A percentile compares a stretch with the other conserved stretches of the same genome.
Conservation (phyloP, 2,329 filamentous ascomycete genomes). For the Nemania sp. region DNA sequence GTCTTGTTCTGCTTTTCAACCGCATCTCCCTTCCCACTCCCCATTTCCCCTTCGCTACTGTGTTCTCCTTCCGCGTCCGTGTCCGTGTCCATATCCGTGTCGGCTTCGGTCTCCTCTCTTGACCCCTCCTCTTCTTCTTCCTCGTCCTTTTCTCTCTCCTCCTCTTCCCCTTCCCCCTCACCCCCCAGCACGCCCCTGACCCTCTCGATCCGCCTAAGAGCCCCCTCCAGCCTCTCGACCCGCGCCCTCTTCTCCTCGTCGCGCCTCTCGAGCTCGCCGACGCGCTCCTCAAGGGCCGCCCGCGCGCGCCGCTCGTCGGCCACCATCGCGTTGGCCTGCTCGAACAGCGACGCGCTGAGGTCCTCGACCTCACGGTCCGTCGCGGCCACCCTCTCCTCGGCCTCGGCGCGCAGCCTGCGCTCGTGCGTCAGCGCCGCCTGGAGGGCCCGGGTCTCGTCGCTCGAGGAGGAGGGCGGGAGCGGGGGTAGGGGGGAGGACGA, state of each 20-base stretch:
- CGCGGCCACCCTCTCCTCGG: conserved; percentile 68
- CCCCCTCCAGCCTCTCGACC: conserved; percentile 72
- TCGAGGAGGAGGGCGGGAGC: not conserved
- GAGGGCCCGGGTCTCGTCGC: conserved; percentile 52
- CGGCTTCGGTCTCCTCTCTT: not conserved
- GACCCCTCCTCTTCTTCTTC: not conserved
- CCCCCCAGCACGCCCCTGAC: conserved; percentile 63
- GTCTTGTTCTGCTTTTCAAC: no score
- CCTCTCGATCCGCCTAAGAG: conserved; percentile 71
- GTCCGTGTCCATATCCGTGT: not conserved
- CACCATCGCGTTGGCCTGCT: conserved; percentile 88
- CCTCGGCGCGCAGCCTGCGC: conserved; percentile 66
- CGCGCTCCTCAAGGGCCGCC: conserved; percentile 71
- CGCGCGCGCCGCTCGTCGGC: conserved; percentile 73
- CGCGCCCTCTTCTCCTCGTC: conserved; percentile 71
- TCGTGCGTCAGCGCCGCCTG: conserved; percentile 68
- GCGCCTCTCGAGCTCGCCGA: conserved; percentile 69
- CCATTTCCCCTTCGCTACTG: no score
- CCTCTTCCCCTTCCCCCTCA: conserved; percentile 28
- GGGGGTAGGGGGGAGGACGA: conserved; percentile 31
- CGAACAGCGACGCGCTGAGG: conserved; percentile 73
- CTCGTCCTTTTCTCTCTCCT: not conserved
- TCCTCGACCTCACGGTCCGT: conserved; percentile 79
- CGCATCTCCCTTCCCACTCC: no score
- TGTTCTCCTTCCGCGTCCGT: not conserved